Conservation (phyloP, 805 yeast genomes). For the Nakazawaea wickerhamii region DNA sequence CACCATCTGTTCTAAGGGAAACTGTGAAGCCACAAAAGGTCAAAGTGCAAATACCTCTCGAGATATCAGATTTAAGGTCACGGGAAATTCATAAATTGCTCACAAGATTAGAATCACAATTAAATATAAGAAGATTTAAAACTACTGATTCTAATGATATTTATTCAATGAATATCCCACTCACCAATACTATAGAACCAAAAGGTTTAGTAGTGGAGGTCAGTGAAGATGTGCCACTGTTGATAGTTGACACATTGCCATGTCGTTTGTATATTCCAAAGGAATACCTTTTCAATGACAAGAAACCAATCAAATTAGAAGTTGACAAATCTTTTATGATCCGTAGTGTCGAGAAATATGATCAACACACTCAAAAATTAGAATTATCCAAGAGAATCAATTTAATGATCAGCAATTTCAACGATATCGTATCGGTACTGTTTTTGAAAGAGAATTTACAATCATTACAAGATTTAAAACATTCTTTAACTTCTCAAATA, state of each 20-base stretch:
- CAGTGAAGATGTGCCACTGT: slow-evolving; percentile 12
- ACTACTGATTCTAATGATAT: slow-evolving; percentile 24
- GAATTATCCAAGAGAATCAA: slow-evolving; percentile 27
- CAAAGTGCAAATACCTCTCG: slow-evolving; percentile 10
- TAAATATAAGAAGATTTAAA: slow-evolving; percentile 21
- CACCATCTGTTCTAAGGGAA: too few relatives aligned
- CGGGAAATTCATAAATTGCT: slow-evolving; percentile 23
- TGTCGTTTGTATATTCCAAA: slow-evolving; percentile 26
- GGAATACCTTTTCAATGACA: slow-evolving; percentile 24
- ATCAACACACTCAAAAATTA: slow-evolving; percentile 23
- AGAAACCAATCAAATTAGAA: slow-evolving; percentile 24
- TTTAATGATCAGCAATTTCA: slow-evolving; percentile 26
- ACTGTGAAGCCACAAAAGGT: not conserved
- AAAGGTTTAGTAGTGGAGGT: slow-evolving; percentile 18
- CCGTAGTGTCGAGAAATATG: slow-evolving; percentile 23
- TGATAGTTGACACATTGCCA: slow-evolving; percentile 22
- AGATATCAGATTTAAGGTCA: slow-evolving; percentile 15
- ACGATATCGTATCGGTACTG: slow-evolving; percentile 17
- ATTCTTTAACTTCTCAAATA: slow-evolving; percentile 27
- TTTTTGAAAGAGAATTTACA: slow-evolving; percentile 14
- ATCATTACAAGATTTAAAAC: not conserved
- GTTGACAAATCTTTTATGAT: slow-evolving; percentile 26
- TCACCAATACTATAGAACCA: slow-evolving; percentile 24
- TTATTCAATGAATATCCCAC: slow-evolving; percentile 22
- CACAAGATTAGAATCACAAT: slow-evolving; percentile 20